Evolutionary conservation across 2,329 filamentous ascomycete species (phyloP), one percentile per base, ranked within the genome.

Genomic region (Penicillium sp.): DNA sequence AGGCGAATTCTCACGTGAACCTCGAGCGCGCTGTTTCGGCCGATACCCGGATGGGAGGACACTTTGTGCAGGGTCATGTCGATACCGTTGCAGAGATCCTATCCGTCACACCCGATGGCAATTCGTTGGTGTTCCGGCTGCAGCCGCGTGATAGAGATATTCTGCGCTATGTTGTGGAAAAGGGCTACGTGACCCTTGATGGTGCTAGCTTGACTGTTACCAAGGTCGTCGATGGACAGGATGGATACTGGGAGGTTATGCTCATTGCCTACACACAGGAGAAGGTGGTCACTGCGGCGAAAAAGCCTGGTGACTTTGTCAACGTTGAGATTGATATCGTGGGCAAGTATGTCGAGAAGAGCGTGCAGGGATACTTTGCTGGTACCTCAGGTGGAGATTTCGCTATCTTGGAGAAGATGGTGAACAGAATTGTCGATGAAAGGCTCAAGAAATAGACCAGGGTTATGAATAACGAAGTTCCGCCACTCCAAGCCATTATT

Each of bases 31-130:
- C 94, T 4, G 92, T 99, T 51, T 88, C 89, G 17, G 91, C 91
- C 5, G 85, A 89, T 67, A 97, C 93, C 43, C 90, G 94, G 53
- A 97, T 99, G 91, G 94, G 95, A 44, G 94, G 94, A 0, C 94
- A 99, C 77, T 96, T 97, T 68, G 93, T 97, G 31, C 95, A 99
- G 77, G 94, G 94, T 38, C 94, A 99, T 74, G 93, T 99, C 58
- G 95, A 99, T 75, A 93, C 91, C 11, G 86, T 88, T 37, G 94
- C 93, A 0, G 84, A 82, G 41, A 89, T 99, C 58, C 70, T 87
- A 37, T 83, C 84, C 41, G 83, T 89, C 35, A 86, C 83, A 17
- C 86, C 87, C 3, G 94, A 99, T 74, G 91, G 93, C 55, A 96
- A 97, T 76, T 90, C 94, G 7, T 75, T 96, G 58, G 95, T 90